Percentiles rank a stretch among this genome's conserved stretches.
Conservation (phyloP, 2,329 filamentous ascomycete species). For the Achaetomium macrosporum region DNA sequence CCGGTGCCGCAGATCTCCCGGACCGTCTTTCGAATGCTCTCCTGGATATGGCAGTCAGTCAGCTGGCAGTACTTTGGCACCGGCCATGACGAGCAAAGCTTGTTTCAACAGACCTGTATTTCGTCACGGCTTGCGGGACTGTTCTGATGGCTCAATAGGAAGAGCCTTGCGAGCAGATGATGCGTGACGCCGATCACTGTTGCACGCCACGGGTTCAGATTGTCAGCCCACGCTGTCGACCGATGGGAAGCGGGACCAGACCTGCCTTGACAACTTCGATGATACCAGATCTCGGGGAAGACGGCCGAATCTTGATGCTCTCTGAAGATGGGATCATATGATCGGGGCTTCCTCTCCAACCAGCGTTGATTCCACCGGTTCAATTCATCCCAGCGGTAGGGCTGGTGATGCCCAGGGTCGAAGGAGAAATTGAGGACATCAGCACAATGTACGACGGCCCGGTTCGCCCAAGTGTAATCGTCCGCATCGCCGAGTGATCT, state of each 20-base stretch:
- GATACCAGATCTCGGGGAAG: slow-evolving; percentile 55
- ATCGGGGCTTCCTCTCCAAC: slow-evolving; percentile 41
- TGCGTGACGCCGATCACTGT: slow-evolving; percentile 55
- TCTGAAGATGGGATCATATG: slow-evolving; percentile 50
- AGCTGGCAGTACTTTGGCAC: background rate
- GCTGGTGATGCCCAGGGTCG: slow-evolving; percentile 31
- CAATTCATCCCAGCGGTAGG: slow-evolving; percentile 39
- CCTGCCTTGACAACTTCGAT: slow-evolving; percentile 49
- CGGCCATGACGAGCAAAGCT: background rate
- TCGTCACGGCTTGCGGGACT: slow-evolving; percentile 23
- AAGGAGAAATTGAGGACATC: slow-evolving; percentile 61
- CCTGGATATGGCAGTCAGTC: slow-evolving; percentile 27
- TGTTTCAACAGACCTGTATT: background rate
- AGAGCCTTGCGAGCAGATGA: slow-evolving; percentile 51
- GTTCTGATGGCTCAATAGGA: slow-evolving; percentile 52
- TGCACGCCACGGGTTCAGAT: background rate
- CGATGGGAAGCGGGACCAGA: background rate
- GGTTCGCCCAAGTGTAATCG: slow-evolving; percentile 55
- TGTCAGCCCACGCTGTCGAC: background rate
- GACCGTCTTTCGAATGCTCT: slow-evolving; percentile 42
- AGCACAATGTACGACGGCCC: slow-evolving; percentile 56
- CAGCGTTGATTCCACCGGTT: slow-evolving; percentile 42
- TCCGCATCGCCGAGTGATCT: slow-evolving; percentile 40
- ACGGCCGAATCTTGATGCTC: slow-evolving; percentile 24
- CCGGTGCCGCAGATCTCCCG: slow-evolving; percentile 54